A percentile compares a stretch with the other conserved stretches of the same genome.
Evolutionary conservation across 768 basidiomycete species (phyloP).

Genomic region (Boletus huronensis): DNA sequence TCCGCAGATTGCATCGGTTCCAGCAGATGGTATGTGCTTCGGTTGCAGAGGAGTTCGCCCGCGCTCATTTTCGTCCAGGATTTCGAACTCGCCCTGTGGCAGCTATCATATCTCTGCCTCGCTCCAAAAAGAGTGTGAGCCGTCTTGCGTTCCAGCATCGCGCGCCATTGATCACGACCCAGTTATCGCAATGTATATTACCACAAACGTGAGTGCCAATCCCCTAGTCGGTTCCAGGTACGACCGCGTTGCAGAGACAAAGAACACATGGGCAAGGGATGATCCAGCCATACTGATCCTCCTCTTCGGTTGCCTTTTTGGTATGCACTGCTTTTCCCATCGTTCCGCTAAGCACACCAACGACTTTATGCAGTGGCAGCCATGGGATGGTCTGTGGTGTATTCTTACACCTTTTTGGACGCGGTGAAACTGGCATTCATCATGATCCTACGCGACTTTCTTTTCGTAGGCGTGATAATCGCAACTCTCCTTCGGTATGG

Average conservation of each 20-base stretch:
- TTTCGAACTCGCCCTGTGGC: slow-evolving; percentile 96
- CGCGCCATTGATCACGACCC: slow-evolving; percentile 13
- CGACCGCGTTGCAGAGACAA: slow-evolving; percentile 66
- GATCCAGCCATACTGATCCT: slow-evolving; percentile 94
- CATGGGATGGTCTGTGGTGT: slow-evolving; percentile 82
- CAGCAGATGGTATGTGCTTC: slow-evolving; percentile 72
- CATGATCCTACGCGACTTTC: slow-evolving; percentile 89
- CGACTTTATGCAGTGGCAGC: slow-evolving; percentile 57
- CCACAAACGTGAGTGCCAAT: slow-evolving; percentile 73
- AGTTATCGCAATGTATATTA: slow-evolving; percentile 97
- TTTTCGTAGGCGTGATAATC: slow-evolving; percentile 69
- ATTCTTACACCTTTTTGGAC: slow-evolving; percentile 56
- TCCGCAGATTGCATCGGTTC: slow-evolving; percentile 74
- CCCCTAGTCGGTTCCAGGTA: background rate
- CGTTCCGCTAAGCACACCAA: background rate
- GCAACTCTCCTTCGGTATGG: slow-evolving; percentile 74
- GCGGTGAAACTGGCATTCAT: slow-evolving; percentile 63
- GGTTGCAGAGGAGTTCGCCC: background rate
- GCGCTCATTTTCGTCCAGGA: slow-evolving; percentile 51
- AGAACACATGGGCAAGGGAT: slow-evolving; percentile 97
- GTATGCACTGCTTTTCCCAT: slow-evolving; percentile 35
- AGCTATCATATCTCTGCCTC: slow-evolving; percentile 89
- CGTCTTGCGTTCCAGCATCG: background rate
- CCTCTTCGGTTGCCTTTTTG: slow-evolving; percentile 71
- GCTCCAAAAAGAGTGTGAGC: slow-evolving; percentile 87